Conservation (phyloP, 148 eudicot genomes). For the Heliamphora exappendiculata region DNA sequence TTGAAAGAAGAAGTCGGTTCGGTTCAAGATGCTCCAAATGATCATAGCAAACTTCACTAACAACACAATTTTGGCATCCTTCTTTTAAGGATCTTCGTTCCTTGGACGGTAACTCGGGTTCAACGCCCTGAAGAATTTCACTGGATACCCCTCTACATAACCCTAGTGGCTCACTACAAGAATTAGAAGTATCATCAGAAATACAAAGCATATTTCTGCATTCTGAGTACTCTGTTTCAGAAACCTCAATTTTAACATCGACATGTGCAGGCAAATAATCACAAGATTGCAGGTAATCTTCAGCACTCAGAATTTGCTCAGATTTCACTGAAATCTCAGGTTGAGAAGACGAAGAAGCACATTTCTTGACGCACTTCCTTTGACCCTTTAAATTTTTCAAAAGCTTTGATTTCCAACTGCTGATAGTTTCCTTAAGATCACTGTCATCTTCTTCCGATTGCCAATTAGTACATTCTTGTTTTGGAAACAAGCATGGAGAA, state of each 20-base stretch:
- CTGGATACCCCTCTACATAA: not conserved
- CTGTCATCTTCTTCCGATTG: constrained; percentile 36
- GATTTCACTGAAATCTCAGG: constrained; percentile 13
- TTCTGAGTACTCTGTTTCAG: constrained; percentile 18
- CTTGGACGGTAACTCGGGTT: not conserved
- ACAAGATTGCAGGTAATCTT: constrained; percentile 3
- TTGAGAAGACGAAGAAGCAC: constrained; percentile 12
- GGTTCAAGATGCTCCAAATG: constrained; percentile 27
- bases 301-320: constrained; percentile 9
- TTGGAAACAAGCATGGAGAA: constrained; percentile 13
- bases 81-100: constrained; percentile 12
- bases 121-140: not conserved
- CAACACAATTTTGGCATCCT: constrained; percentile 24
- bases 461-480: constrained; percentile 28
- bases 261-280: constrained; percentile 13
- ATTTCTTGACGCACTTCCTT: constrained; percentile 25
- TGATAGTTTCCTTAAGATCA: constrained; percentile 56
- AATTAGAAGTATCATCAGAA: constrained; percentile 10
- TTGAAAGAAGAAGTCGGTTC: constrained; percentile 12
- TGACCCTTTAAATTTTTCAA: constrained; percentile 29
- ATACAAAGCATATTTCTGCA: constrained; percentile 6
- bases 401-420: constrained; percentile 44
- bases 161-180: constrained; percentile 7
- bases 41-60: constrained; percentile 37
- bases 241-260: constrained; percentile 31